These are phyloP conservation scores for Colletotrichum zoysiae DNA, from an alignment of 2,329 filamentous ascomycete genomes.

Conservation along the genomic window DNA sequence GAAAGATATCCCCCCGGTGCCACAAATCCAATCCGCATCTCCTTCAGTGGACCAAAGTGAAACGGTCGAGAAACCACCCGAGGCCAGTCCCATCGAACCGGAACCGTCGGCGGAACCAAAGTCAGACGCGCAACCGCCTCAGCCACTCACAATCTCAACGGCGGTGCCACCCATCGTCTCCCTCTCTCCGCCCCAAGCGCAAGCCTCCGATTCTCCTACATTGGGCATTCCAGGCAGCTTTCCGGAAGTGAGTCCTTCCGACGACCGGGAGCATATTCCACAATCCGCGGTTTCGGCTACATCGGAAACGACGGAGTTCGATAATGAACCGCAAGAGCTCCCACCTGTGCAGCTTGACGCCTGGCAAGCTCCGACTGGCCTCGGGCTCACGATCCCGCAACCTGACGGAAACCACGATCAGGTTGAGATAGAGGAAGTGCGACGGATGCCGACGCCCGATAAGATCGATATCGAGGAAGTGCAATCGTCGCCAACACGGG, in stretches of 20 bases:
- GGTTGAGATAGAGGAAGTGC: conserved; percentile 40
- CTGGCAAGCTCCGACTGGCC: conserved; percentile 35
- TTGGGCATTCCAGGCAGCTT: conserved; percentile 76
- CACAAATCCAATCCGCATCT: conserved; percentile 4
- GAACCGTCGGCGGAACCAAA: conserved; percentile 23
- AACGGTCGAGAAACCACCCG: conserved; percentile 19
- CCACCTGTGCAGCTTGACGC: conserved; percentile 55
- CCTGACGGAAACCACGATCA: conserved; percentile 31
- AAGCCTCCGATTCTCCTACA: conserved; percentile 70
- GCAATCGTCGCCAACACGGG: background rate
- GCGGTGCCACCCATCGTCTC: conserved; percentile 25
- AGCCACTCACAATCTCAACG: conserved; percentile 28
- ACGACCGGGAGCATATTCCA: conserved; percentile 62
- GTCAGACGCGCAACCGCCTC: conserved; percentile 19
- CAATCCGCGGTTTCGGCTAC: conserved; percentile 69
- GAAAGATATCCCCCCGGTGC: conserved; percentile 34
- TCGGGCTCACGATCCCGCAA: conserved; percentile 37
- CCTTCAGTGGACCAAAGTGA: conserved; percentile 10
- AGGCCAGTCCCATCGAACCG: background rate
- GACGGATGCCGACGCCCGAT: conserved; percentile 42
- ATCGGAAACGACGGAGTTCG: conserved; percentile 78
- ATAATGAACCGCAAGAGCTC: conserved; percentile 77
- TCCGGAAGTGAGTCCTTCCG: conserved; percentile 56
- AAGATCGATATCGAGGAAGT: background rate
- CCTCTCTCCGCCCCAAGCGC: conserved; percentile 34